phyloP scores from a whole-genome alignment of 768 basidiomycete species.

The Hericium alpestre region DNA sequence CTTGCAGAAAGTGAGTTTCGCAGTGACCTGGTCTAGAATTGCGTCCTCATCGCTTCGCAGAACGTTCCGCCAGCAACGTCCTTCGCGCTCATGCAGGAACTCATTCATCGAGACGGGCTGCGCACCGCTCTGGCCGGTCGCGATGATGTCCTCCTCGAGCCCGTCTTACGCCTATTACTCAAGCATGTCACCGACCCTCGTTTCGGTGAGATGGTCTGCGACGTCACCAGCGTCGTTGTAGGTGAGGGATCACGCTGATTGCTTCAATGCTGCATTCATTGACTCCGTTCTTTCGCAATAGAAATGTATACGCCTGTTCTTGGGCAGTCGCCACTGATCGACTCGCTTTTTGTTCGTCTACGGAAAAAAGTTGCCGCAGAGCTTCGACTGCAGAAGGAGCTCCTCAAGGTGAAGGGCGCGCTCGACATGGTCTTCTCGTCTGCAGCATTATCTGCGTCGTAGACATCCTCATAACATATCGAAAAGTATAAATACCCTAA shows the following conservation, averaged over 20 bases:
- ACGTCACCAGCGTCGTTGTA: conserved; percentile 70
- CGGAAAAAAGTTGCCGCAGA: conserved; percentile 80
- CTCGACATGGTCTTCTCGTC: conserved; percentile 83
- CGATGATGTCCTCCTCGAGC: conserved; percentile 89
- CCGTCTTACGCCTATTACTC: conserved; percentile 75
- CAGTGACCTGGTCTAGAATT: background rate
- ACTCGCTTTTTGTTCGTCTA: conserved; percentile 71
- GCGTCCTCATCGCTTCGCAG: conserved; percentile 27
- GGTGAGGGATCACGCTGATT: conserved; percentile 38
- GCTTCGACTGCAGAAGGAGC: conserved; percentile 78
- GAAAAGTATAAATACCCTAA: conserved; percentile 11
- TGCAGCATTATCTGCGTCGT: conserved; percentile 24
- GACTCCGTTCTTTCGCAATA: conserved; percentile 21
- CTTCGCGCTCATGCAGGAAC: conserved; percentile 87
- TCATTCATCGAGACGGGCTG: conserved; percentile 86
- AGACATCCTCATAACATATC: conserved; percentile 4
- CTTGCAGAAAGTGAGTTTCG: conserved; percentile 57
- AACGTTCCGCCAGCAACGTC: conserved; percentile 74
- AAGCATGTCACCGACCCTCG: conserved; percentile 84
- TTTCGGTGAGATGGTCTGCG: conserved; percentile 83
- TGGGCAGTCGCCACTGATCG: conserved; percentile 91
- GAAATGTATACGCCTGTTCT: conserved; percentile 88
- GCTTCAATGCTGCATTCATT: conserved; percentile 4
- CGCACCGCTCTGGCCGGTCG: conserved; percentile 78
- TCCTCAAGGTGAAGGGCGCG: conserved; percentile 74